Percentiles rank a stretch among this genome's conserved stretches.
Evolutionary conservation across 768 basidiomycete species (phyloP).

Genomic region (Crassisporium funariophilum): DNA sequence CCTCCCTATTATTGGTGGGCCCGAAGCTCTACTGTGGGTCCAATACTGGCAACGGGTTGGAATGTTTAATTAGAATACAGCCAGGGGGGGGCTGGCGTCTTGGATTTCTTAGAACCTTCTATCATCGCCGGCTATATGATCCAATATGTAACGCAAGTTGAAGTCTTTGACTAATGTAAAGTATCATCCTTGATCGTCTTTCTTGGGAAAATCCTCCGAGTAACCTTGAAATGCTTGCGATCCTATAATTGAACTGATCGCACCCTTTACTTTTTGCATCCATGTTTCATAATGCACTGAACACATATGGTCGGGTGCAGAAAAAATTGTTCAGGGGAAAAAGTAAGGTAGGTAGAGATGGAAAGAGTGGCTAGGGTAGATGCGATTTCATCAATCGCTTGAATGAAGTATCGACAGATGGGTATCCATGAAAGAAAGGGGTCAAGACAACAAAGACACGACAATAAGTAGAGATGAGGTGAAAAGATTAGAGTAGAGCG

Average conservation of each 20-base stretch:
- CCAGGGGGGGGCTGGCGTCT: too few relatives aligned
- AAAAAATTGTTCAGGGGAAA: background rate
- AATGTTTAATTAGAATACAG: too few relatives aligned
- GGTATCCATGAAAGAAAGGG: background rate
- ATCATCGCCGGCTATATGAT: too few relatives aligned
- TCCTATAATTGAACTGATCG: too few relatives aligned
- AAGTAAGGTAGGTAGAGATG: background rate
- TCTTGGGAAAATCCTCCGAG: too few relatives aligned
- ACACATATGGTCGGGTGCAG: background rate
- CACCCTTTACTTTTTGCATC: too few relatives aligned
- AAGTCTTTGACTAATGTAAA: too few relatives aligned
- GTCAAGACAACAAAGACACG: background rate
- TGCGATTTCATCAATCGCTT: background rate
- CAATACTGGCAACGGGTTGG: conserved; percentile 23
- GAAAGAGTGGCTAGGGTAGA: background rate
- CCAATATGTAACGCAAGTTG: too few relatives aligned
- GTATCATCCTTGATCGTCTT: too few relatives aligned
- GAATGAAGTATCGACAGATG: background rate
- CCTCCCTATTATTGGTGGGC: conserved; percentile 9
- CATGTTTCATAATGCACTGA: too few relatives aligned
- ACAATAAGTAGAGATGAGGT: background rate
- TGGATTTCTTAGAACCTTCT: too few relatives aligned
- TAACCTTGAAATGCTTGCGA: too few relatives aligned
- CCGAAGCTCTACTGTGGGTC: conserved; percentile 20
- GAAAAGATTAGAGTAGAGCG: background rate